Conservation (phyloP, 106 monocot genomes). For the Platanthera zijinensis region DNA sequence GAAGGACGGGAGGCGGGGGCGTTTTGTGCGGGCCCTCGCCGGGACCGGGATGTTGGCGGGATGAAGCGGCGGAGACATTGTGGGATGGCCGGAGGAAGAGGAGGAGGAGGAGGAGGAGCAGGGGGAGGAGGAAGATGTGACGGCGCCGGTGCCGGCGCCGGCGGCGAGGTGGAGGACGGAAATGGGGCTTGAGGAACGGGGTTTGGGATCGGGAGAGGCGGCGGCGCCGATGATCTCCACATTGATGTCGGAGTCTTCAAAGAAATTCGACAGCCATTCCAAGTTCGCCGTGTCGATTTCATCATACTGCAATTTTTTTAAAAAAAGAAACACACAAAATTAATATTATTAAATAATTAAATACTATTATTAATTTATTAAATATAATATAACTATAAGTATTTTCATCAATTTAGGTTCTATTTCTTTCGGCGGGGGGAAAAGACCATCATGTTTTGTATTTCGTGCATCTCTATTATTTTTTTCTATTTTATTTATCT, state of each 20-base stretch:
- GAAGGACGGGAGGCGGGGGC: constrained; percentile 42
- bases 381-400: too few species aligned
- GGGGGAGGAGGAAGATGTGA: constrained; percentile 9
- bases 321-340: neutral
- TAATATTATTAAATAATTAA: too few species aligned
- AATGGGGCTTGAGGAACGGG: constrained; percentile 52
- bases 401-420: too few species aligned
- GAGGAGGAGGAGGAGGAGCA: constrained; percentile 22
- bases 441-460: too few species aligned
- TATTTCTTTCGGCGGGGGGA: too few species aligned
- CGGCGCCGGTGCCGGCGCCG: neutral
- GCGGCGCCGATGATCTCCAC: constrained; percentile 7
- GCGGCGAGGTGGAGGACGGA: constrained; percentile 38
- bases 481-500: too few species aligned
- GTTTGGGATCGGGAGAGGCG: constrained; percentile 1
- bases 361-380: too few species aligned
- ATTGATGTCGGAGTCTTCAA: constrained; percentile 54
- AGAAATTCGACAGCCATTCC: constrained; percentile 77
- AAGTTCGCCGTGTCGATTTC: constrained; percentile 46
- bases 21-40: constrained; percentile 62
- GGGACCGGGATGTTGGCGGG: constrained; percentile 18
- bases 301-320: constrained; percentile 28
- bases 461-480: too few species aligned
- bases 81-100: constrained; percentile 12
- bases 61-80: neutral